These are phyloP conservation scores for Albugo candida DNA, from an alignment of 352 stramenopile genomes.

Conservation along the genomic window DNA sequence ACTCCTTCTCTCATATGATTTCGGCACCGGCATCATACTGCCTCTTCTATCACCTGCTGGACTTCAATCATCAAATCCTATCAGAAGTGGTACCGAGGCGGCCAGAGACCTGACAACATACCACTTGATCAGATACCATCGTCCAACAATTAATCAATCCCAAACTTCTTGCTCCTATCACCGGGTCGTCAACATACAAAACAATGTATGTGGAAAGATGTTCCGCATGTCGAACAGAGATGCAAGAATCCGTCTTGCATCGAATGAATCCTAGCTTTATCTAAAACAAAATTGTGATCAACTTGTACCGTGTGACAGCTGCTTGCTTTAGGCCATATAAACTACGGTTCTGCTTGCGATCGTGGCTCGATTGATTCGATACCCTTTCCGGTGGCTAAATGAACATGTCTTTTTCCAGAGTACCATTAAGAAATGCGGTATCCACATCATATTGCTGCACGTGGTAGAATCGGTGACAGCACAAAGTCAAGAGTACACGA, in stretches of 20 bases:
- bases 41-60: too few species aligned
- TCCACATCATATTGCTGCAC: not conserved
- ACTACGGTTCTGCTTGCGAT: slow-evolving; percentile 5
- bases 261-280: slow-evolving; percentile 4
- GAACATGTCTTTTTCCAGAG: not conserved
- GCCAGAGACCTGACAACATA: too few species aligned
- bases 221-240: slow-evolving; percentile 5
- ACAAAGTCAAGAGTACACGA: not conserved
- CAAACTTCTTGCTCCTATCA: slow-evolving; percentile 5
- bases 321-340: slow-evolving; percentile 12
- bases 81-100: too few species aligned
- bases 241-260: slow-evolving; percentile 6
- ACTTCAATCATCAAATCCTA: too few species aligned
- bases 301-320: slow-evolving; percentile 11
- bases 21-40: too few species aligned
- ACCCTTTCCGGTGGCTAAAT: not conserved
- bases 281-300: slow-evolving; percentile 5
- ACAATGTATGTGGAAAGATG: slow-evolving; percentile 5
- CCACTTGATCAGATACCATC: too few species aligned
- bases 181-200: slow-evolving; percentile 9
- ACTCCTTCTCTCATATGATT: too few species aligned
- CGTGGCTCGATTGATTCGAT: not conserved
- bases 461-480: not conserved
- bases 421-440: not conserved
- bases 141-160: not conserved